Percentiles rank a stretch among this genome's conserved stretches.
These are phyloP conservation scores for Sporobolomyces phaffii DNA, from an alignment of 768 basidiomycete species.

Conservation along the genomic window DNA sequence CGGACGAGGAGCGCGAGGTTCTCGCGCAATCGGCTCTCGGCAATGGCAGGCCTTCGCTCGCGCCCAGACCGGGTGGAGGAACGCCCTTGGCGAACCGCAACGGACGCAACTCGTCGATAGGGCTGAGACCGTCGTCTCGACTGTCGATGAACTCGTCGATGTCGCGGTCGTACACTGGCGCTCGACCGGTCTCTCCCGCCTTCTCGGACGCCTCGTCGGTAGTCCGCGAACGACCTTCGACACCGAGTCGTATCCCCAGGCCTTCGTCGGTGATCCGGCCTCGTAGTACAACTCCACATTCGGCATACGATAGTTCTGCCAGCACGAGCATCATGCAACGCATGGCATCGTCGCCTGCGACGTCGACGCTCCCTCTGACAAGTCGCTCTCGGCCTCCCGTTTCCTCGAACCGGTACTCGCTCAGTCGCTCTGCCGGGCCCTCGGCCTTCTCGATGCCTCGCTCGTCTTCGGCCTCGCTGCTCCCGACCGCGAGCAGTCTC, in stretches of 20 bases:
- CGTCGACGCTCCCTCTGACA: neutral
- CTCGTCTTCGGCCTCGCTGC: constrained; percentile 45
- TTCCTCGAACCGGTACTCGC: neutral
- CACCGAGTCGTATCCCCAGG: constrained; percentile 31
- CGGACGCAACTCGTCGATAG: constrained; percentile 9
- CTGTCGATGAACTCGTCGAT: constrained; percentile 20
- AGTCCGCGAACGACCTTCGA: constrained; percentile 17
- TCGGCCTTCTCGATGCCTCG: neutral
- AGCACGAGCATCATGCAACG: constrained; percentile 25
- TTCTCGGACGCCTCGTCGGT: constrained; percentile 30
- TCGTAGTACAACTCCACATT: constrained; percentile 15
- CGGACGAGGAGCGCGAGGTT: constrained; percentile 7
- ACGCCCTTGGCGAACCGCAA: neutral
- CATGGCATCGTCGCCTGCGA: constrained; percentile 24
- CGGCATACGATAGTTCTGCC: neutral
- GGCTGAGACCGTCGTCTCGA: constrained; percentile 19
- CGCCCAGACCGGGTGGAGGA: neutral
- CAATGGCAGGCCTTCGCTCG: constrained; percentile 5
- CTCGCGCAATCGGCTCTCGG: constrained; percentile 1
- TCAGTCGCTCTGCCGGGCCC: constrained; percentile 10
- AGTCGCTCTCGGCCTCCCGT: constrained; percentile 5
- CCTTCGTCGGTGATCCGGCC: constrained; percentile 11
- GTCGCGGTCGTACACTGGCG: constrained; percentile 14
- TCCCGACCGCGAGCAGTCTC: constrained; percentile 22
- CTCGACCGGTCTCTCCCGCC: constrained; percentile 16